Conservation (phyloP, 2,329 filamentous ascomycete species). For the Diaporthe sp. region DNA sequence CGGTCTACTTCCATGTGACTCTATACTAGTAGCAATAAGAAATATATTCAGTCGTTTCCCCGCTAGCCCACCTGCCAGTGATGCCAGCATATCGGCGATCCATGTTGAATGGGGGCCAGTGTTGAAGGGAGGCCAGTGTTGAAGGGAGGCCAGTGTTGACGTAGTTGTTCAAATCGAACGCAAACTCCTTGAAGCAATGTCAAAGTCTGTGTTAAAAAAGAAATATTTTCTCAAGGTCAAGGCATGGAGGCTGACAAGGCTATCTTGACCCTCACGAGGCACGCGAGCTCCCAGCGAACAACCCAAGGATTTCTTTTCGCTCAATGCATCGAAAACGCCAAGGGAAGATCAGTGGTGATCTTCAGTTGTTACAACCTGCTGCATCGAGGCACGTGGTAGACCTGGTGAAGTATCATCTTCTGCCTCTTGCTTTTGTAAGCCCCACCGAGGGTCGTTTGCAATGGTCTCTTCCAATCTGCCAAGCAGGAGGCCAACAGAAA, state of each 20-base stretch:
- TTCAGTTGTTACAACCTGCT: not conserved
- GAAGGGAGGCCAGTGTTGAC: not conserved
- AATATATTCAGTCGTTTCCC: not conserved
- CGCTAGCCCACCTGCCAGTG: not conserved
- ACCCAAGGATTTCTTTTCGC: not conserved
- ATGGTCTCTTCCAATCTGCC: constrained; percentile 26
- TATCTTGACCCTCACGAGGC: not conserved
- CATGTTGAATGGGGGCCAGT: not conserved
- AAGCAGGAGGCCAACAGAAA: constrained; percentile 61
- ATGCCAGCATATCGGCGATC: not conserved
- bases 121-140: no score
- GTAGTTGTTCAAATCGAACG: no score
- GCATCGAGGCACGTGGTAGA: not conserved
- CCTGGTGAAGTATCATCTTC: not conserved
- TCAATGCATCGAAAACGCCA: not conserved
- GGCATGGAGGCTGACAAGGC: not conserved
- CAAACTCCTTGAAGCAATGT: not conserved
- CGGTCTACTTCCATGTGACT: not conserved
- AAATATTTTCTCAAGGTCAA: not conserved
- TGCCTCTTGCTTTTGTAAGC: constrained; percentile 28
- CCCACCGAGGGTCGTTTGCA: constrained; percentile 35
- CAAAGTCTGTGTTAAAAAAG: not conserved
- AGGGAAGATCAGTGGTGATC: not conserved
- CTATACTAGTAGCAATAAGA: not conserved
- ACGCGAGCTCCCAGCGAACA: not conserved